Base-by-base conservation (phyloP, 1,284 basidiomycete species). In the Tausonia pullulans region DNA sequence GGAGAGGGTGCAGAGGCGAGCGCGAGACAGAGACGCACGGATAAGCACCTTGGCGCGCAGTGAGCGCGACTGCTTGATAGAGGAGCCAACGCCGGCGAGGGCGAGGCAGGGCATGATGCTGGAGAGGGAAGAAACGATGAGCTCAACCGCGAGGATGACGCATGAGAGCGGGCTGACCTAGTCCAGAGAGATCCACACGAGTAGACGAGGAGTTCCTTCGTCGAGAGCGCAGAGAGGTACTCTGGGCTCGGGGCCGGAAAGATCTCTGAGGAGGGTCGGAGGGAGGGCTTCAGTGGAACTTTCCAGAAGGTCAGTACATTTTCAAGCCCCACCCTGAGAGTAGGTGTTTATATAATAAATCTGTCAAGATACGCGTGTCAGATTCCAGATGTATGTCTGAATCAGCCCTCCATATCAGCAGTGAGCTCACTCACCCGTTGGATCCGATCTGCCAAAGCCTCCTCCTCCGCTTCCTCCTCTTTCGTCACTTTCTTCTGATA, bases 141-240 rank as follows among this genome's bases (percentile, higher is more conserved):
- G 27, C 27, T 27, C 27, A 27, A 27, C 27, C 27, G 27, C 27
- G 27, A 27, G 27, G 2, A 27, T 27, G 27, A 27, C 27, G 27
- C 27, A 27, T 27, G 27, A 27, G 27, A n/a, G 60, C 14, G 46
- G 1, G 67, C 74, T 61, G 63, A 85, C 87, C 87, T 91, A 41
- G 93, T 96, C 90, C 90, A 97, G 2, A 96, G 77, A 0, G 90
- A 94, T 1, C 91, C 92, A 73, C 90, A 94, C 2, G 90, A 92
- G 75, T 95, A 96, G 4, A 97, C 84, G 45, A 97, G 77, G 2
- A 88, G 80, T 69, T 87, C 83, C 63, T 82, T 82, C n/a, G 81
- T 76, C 1, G 77, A 75, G 3, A 97, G 77, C 49, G 83, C 82
- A 5, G 82, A 76, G 41, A 96, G 73, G 72, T 87, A 92, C 54